Conservation (phyloP, 257 asterid species). For the Penstemon newberryi region DNA sequence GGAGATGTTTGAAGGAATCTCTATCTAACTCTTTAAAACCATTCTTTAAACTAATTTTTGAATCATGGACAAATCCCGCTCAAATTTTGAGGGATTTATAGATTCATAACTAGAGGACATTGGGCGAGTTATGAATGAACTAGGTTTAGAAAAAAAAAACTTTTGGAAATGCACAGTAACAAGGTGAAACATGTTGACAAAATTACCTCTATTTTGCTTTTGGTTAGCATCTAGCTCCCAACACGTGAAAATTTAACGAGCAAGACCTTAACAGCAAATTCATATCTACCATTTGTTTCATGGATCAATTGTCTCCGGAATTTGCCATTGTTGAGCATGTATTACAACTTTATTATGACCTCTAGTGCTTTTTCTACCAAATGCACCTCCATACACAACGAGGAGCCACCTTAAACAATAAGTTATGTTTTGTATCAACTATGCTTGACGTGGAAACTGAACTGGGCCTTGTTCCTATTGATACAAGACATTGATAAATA, state of each 20-base stretch:
- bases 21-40: not conserved
- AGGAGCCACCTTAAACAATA: not conserved
- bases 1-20: not conserved
- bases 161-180: no score
- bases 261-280: not conserved
- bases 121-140: not conserved
- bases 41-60: not conserved
- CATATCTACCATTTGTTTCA: not conserved
- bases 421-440: not conserved
- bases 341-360: not conserved
- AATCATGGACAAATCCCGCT: not conserved
- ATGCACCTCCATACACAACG: not conserved
- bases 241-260: not conserved
- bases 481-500: not conserved
- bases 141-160: not conserved
- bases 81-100: not conserved
- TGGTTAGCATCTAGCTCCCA: not conserved
- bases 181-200: no score
- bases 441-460: not conserved
- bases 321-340: not conserved
- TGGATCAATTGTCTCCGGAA: not conserved
- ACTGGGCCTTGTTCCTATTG: not conserved
- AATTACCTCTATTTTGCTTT: not conserved
- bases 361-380: not conserved
- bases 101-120: no score